These are phyloP conservation scores for Emericellopsis atlantica DNA, from an alignment of 2,329 filamentous ascomycete species.

Conservation along the genomic window DNA sequence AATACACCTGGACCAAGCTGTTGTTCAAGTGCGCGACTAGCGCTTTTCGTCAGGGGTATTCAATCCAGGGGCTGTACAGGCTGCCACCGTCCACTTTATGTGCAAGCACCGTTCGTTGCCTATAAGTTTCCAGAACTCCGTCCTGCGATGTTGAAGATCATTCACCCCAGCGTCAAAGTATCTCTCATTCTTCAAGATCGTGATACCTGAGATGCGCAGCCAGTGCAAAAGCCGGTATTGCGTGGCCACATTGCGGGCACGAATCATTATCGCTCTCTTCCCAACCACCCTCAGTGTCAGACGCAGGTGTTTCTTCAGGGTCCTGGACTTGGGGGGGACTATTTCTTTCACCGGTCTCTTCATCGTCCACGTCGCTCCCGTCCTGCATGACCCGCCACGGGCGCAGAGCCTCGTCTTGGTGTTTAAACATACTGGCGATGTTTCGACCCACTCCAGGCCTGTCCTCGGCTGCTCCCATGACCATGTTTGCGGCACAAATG, in stretches of 20 bases:
- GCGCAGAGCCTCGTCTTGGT: slow-evolving; percentile 55
- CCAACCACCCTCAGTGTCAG: slow-evolving; percentile 12
- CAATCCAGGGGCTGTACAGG: too few species aligned
- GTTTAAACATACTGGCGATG: slow-evolving; percentile 72
- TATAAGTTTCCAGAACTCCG: too few species aligned
- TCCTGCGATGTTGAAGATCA: too few species aligned
- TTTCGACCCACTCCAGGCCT: slow-evolving; percentile 53
- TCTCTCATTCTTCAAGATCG: slow-evolving; percentile 10
- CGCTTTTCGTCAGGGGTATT: too few species aligned
- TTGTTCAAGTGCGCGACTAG: too few species aligned
- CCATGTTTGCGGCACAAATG: slow-evolving; percentile 79
- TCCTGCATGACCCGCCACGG: slow-evolving; percentile 44
- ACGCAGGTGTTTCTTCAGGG: slow-evolving; percentile 5
- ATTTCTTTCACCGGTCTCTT: slow-evolving; percentile 14
- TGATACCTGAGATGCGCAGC: slow-evolving; percentile 34
- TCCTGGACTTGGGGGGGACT: slow-evolving; percentile 2
- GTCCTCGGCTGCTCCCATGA: slow-evolving; percentile 35
- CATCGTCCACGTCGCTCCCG: slow-evolving; percentile 10
- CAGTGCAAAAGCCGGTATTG: slow-evolving; percentile 45
- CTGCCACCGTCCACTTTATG: too few species aligned
- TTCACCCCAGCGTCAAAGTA: too few species aligned
- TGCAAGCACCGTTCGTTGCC: too few species aligned
- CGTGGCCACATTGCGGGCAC: slow-evolving; percentile 37
- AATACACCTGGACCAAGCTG: too few species aligned
- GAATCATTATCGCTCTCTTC: slow-evolving; percentile 13